Conservation (phyloP, 352 stramenopile species). For the Globisporangium spiculum region DNA sequence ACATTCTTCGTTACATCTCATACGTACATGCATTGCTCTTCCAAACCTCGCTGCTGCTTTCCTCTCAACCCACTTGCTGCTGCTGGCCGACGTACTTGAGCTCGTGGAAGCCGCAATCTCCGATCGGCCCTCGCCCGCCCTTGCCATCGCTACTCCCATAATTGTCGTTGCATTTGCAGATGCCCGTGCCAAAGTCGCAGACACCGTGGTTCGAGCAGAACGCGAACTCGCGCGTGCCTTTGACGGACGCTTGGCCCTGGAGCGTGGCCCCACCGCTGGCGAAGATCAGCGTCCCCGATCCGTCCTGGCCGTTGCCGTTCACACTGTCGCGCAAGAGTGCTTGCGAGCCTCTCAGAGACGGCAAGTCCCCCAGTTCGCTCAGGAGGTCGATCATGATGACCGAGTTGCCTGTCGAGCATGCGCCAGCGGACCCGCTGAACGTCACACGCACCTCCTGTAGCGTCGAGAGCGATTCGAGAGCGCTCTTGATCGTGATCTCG, state of each 20-base stretch:
- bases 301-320: conserved; percentile 51
- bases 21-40: too few species aligned
- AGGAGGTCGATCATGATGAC: conserved; percentile 64
- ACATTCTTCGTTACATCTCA: too few species aligned
- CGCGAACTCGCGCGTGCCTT: conserved; percentile 64
- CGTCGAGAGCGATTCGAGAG: conserved; percentile 45
- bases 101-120: conserved; percentile 74
- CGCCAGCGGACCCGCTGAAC: conserved; percentile 30
- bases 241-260: conserved; percentile 39
- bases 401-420: conserved; percentile 38
- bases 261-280: conserved; percentile 33
- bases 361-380: conserved; percentile 56
- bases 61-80: conserved; percentile 2
- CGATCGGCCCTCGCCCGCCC: conserved; percentile 53
- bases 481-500: conserved; percentile 33
- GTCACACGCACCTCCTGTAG: conserved; percentile 41
- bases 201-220: conserved; percentile 76
- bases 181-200: conserved; percentile 62
- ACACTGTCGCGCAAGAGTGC: conserved; percentile 41
- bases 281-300: conserved; percentile 47
- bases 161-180: conserved; percentile 57
- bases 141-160: conserved; percentile 75
- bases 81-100: conserved; percentile 23
- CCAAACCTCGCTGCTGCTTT: too few species aligned
- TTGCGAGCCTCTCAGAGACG: conserved; percentile 36